These are phyloP conservation scores for Periglandula ipomoeae DNA, from an alignment of 2,329 filamentous ascomycete species.

Conservation along the genomic window DNA sequence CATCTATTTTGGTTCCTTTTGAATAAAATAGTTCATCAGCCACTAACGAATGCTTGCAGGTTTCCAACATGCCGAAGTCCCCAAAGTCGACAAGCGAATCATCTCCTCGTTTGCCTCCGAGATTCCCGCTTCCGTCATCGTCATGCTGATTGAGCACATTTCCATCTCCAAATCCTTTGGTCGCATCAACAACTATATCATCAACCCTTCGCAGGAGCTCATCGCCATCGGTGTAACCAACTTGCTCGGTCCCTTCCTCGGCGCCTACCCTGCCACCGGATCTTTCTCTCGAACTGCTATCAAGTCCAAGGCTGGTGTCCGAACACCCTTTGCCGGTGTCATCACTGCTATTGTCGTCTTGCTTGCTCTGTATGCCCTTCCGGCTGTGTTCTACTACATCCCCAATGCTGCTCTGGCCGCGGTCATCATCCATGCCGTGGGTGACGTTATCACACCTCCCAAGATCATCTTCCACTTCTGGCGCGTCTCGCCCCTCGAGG, in stretches of 20 bases:
- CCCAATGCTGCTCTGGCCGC: constrained; percentile 66
- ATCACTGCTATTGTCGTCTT: constrained; percentile 77
- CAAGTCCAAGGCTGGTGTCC: constrained; percentile 87
- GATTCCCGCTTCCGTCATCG: constrained; percentile 65
- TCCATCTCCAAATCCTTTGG: constrained; percentile 78
- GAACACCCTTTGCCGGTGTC: constrained; percentile 77
- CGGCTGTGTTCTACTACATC: constrained; percentile 83
- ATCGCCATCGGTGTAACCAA: constrained; percentile 71
- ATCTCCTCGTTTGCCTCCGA: constrained; percentile 55
- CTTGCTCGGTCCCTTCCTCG: constrained; percentile 67
- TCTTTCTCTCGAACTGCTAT: constrained; percentile 89
- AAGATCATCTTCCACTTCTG: constrained; percentile 83
- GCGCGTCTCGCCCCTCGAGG: constrained; percentile 73
- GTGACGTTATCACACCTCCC: constrained; percentile 75
- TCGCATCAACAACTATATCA: constrained; percentile 71
- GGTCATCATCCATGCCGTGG: constrained; percentile 86
- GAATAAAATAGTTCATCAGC: not conserved
- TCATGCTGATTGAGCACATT: constrained; percentile 72
- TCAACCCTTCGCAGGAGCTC: constrained; percentile 70
- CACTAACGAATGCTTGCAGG: constrained; percentile 27
- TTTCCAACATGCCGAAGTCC: constrained; percentile 62
- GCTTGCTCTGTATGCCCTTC: constrained; percentile 73
- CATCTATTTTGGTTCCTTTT: not conserved
- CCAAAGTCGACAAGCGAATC: constrained; percentile 49
- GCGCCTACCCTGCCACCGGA: constrained; percentile 77